phyloP scores from a whole-genome alignment of 2,329 filamentous ascomycete genomes.

The Lecanicillium sp. region DNA sequence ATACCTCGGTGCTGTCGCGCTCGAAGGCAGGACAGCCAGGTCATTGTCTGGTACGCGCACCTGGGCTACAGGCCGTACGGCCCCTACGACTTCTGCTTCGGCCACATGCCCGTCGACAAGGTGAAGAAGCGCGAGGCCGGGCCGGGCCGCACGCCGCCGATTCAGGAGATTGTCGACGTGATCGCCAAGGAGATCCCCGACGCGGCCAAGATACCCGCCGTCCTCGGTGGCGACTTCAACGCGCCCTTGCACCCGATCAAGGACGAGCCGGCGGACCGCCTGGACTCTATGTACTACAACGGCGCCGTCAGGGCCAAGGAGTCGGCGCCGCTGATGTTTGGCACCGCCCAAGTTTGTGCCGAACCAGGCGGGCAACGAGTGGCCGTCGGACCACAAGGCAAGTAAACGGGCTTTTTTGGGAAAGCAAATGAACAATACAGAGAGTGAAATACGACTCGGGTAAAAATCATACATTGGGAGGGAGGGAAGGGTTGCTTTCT shows the following conservation, averaged over 20 bases:
- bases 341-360: constrained; percentile 29
- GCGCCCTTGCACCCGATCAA: constrained; percentile 38
- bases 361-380: constrained; percentile 32
- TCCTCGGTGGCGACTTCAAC: constrained; percentile 37
- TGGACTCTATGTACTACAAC: constrained; percentile 37
- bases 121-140: constrained; percentile 29
- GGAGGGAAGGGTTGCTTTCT: too few species aligned
- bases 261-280: constrained; percentile 35
- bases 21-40: constrained; percentile 27
- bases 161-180: constrained; percentile 27
- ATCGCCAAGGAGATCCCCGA: constrained; percentile 28
- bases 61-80: constrained; percentile 35
- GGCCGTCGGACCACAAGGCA: constrained; percentile 34
- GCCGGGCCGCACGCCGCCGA: constrained; percentile 33
- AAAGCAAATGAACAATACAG: not conserved
- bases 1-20: constrained; percentile 28
- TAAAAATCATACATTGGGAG: too few species aligned
- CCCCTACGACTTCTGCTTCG: constrained; percentile 37
- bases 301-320: constrained; percentile 25
- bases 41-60: constrained; percentile 32
- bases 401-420: constrained; percentile 27
- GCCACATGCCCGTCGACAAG: constrained; percentile 26
- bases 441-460: not conserved
- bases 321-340: constrained; percentile 28
- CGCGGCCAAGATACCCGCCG: constrained; percentile 27